Evolutionary conservation across 2,329 filamentous ascomycete species (phyloP), one percentile per base, ranked within the genome.

Genomic region (Pyricularia sp.): DNA sequence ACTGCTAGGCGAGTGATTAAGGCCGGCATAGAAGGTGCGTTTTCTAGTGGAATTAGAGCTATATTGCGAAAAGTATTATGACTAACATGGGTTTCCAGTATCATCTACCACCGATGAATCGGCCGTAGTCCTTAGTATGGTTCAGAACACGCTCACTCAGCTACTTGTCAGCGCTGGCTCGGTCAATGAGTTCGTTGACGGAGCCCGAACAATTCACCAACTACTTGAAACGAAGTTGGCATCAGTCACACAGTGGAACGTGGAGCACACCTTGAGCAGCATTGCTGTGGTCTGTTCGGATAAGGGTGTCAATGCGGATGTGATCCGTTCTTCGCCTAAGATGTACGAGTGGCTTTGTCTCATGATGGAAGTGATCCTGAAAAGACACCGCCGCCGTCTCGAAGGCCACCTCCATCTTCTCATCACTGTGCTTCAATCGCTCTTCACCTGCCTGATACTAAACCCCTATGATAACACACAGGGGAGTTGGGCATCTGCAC

Each of bases 391-490:
- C 4, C 80, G 87, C 63, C 86, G 88, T 11, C 79, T 90, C 1
- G 84, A 88, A 72, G 87, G 86, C 1, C 87, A 88, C 71, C 86
- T 87, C 72, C 87, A 88, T 73, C 78, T 89, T 64, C 79, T 89
- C 5, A 77, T 88, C 65, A 77, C 81, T 50, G 77, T 82, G 2
- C 78, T 90, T 69, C 84, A 88, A 72, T 77, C 82, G 3, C 83
- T 90, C n/a, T 81, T 90, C 50, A 78, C 79, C 26, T 81, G 81
- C 50, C 81, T 90, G 23, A 78, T 89, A 42, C 73, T 78, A 2
- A 76, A 81, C 12, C 77, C 80, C 7, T 75, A 78, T 42, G 72
- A 71, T 28, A 31, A 11, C 59, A 70, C 26, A 66, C 69, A 4
- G 33, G 50, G 68, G n/a, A 64, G 50, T 30, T 69, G 66, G 70